phyloP scores from a whole-genome alignment of 2,329 filamentous ascomycete genomes.

The Fusarium humuli region DNA sequence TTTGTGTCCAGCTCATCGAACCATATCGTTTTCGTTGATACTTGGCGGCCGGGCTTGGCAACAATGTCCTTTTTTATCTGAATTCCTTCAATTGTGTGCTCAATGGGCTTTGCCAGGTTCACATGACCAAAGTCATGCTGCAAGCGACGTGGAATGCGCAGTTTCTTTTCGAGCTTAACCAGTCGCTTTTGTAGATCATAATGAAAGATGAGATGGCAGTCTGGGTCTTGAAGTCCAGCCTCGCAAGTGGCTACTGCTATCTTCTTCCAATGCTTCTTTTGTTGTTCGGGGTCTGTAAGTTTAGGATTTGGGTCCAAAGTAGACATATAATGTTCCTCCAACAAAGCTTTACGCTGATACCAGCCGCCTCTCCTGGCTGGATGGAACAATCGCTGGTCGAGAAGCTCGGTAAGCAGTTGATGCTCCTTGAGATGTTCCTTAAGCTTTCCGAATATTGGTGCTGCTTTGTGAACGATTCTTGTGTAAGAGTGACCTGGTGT shows the following conservation, averaged over 20 bases:
- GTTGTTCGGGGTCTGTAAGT: slow-evolving; percentile 57
- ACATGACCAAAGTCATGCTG: slow-evolving; percentile 96
- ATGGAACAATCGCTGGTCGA: slow-evolving; percentile 86
- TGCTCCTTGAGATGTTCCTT: slow-evolving; percentile 86
- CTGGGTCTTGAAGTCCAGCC: slow-evolving; percentile 83
- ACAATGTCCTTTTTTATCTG: slow-evolving; percentile 74
- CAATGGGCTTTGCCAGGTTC: slow-evolving; percentile 77
- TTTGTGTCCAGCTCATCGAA: slow-evolving; percentile 77
- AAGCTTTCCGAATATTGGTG: slow-evolving; percentile 80
- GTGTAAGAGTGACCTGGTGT: slow-evolving; percentile 95
- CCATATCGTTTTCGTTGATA: slow-evolving; percentile 84
- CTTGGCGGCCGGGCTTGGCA: slow-evolving; percentile 54
- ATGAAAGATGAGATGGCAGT: slow-evolving; percentile 93
- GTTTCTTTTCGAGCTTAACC: slow-evolving; percentile 86
- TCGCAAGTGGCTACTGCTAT: slow-evolving; percentile 85
- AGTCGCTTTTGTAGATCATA: slow-evolving; percentile 95
- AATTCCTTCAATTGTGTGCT: slow-evolving; percentile 80
- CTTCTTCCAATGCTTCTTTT: slow-evolving; percentile 86
- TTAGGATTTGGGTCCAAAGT: slow-evolving; percentile 61
- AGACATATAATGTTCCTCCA: slow-evolving; percentile 97
- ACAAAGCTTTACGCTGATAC: slow-evolving; percentile 93
- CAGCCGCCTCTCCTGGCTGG: slow-evolving; percentile 85
- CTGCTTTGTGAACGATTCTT: slow-evolving; percentile 88
- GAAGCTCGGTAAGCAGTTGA: slow-evolving; percentile 76
- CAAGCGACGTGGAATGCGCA: slow-evolving; percentile 84